Evolutionary conservation across 176 grass and related monocot genomes (phyloP).

Genomic region (Musa beccarii): DNA sequence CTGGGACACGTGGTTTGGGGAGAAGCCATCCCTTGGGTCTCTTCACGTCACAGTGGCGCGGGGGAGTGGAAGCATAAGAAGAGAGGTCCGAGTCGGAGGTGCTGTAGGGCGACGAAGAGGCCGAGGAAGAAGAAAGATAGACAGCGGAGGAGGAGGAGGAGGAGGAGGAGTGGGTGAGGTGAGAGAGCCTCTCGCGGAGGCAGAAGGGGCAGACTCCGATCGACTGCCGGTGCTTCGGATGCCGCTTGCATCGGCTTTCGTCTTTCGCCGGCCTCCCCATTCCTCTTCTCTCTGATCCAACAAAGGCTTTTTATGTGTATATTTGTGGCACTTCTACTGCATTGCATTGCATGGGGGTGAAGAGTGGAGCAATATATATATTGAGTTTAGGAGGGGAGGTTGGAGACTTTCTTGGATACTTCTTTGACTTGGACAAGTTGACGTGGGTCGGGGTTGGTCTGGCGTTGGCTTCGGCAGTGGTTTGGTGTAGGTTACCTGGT

Average conservation of each 20-base stretch:
- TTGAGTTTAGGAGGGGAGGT: background rate
- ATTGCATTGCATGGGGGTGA: background rate
- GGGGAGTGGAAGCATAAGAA: slow-evolving; percentile 32
- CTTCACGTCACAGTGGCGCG: background rate
- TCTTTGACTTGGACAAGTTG: background rate
- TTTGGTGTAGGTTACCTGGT: background rate
- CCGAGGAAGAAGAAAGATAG: slow-evolving; percentile 9
- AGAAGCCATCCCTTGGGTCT: background rate
- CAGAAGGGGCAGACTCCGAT: slow-evolving; percentile 62
- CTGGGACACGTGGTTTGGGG: slow-evolving; percentile 23
- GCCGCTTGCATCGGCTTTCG: slow-evolving; percentile 45
- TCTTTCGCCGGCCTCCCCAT: slow-evolving; percentile 23
- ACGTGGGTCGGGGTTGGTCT: too few relatives aligned
- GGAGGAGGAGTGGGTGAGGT: slow-evolving; percentile 22
- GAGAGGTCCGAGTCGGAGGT: slow-evolving; percentile 31
- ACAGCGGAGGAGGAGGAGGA: slow-evolving; percentile 36
- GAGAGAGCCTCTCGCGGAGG: slow-evolving; percentile 61
- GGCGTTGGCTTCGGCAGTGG: background rate
- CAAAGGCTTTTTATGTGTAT: too few relatives aligned
- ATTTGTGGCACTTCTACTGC: too few relatives aligned
- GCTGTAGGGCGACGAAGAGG: slow-evolving; percentile 24
- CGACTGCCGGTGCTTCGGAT: slow-evolving; percentile 38
- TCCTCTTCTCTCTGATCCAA: background rate
- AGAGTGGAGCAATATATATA: background rate
- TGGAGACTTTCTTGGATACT: background rate